These are phyloP conservation scores for Strobilomyces confusus DNA, from an alignment of 768 basidiomycete genomes.

Conservation along the genomic window DNA sequence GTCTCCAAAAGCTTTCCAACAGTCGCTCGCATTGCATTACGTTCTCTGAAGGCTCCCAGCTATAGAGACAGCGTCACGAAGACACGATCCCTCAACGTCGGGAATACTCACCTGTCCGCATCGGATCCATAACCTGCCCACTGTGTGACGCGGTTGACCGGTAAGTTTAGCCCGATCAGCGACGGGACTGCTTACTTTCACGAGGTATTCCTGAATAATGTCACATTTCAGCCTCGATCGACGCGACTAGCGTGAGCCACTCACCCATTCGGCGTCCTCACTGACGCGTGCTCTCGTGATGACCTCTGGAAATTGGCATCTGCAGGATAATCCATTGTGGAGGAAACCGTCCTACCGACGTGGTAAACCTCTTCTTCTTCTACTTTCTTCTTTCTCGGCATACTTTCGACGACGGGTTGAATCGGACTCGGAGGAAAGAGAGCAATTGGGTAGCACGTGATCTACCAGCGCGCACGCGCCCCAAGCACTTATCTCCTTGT, in stretches of 20 bases:
- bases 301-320: slow-evolving; percentile 43
- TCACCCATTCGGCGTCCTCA: slow-evolving; percentile 49
- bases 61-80: slow-evolving; percentile 23
- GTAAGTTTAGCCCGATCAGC: not conserved
- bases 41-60: slow-evolving; percentile 70
- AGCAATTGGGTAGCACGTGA: slow-evolving; percentile 14
- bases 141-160: slow-evolving; percentile 33
- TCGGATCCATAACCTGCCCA: slow-evolving; percentile 63
- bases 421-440: not conserved
- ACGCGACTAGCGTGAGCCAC: slow-evolving; percentile 13
- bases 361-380: slow-evolving; percentile 40
- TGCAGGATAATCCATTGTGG: not conserved
- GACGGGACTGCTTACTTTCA: slow-evolving; percentile 48
- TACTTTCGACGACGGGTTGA: slow-evolving; percentile 1
- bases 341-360: slow-evolving; percentile 37
- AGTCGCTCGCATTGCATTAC: slow-evolving; percentile 54
- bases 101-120: slow-evolving; percentile 47
- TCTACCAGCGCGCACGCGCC: slow-evolving; percentile 1
- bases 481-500: not conserved
- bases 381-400: slow-evolving; percentile 27
- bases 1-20: slow-evolving; percentile 59
- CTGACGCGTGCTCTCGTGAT: slow-evolving; percentile 55
- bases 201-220: slow-evolving; percentile 52
- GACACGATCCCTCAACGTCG: not conserved
- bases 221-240: not conserved